A percentile compares a stretch with the other conserved stretches of the same genome.
Evolutionary conservation across 2,329 filamentous ascomycete species (phyloP).

Genomic region (Phialocephala sp.): DNA sequence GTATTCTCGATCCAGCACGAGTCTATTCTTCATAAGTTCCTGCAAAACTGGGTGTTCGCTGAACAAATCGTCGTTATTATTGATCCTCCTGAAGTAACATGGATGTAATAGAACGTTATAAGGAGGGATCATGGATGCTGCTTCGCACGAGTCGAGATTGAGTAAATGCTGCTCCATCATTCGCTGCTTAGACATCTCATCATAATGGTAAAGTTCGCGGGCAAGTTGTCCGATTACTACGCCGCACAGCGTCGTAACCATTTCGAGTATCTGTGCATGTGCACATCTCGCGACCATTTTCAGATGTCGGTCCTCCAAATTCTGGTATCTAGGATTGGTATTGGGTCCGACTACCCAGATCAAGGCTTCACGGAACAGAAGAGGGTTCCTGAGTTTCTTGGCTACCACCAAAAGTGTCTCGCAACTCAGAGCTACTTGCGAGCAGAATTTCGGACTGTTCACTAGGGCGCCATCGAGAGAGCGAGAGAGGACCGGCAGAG

Average conservation of each 20-base stretch:
- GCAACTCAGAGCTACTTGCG: background rate
- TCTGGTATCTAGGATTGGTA: background rate
- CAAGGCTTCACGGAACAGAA: slow-evolving; percentile 17
- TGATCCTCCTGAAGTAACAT: background rate
- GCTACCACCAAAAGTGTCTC: background rate
- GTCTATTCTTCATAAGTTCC: background rate
- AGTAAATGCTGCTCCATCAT: background rate
- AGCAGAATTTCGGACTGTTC: background rate
- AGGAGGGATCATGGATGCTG: too few relatives aligned
- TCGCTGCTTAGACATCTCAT: background rate
- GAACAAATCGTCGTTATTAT: background rate
- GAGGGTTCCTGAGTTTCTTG: slow-evolving; percentile 7
- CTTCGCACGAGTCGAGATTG: background rate
- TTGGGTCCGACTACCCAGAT: slow-evolving; percentile 1
- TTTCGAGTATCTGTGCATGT: background rate
- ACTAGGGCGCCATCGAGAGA: background rate
- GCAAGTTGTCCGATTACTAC: background rate
- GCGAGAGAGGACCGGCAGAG: slow-evolving; percentile 21
- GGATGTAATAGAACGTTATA: background rate
- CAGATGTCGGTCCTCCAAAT: background rate
- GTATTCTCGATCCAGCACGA: background rate
- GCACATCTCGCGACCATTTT: background rate
- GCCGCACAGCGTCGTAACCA: background rate
- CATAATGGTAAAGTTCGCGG: background rate
- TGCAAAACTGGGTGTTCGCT: background rate